Evolutionary conservation across 2,329 filamentous ascomycete genomes (phyloP), one percentile per base, ranked within the genome.

Genomic region (Xylariaceae sp.): DNA sequence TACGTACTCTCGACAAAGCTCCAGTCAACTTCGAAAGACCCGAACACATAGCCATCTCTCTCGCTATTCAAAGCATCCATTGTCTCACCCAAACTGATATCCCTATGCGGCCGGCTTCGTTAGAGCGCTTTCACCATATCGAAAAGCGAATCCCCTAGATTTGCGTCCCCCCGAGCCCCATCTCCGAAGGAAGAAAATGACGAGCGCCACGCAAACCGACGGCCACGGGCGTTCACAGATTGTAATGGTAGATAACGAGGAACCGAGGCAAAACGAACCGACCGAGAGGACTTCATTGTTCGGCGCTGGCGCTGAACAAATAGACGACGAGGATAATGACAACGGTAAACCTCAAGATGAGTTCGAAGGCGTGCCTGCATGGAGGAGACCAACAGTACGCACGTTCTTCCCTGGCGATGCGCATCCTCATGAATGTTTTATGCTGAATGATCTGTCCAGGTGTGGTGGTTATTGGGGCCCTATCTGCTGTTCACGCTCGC

Each of bases 401-500:
- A n/a, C n/a, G 23, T 23, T 2, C 2, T 16, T n/a, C 32, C 4
- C 14, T 14, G 14, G 27, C 37, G 36, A 11, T 12, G 29, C 22
- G 4, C 38, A 3, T 33, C 34, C 33, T 12, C 11, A 23, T 23
- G 29, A 20, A n/a, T 20, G 20, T 17, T 20, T 16, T 6, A 36
- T 39, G 42, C 63, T 67, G 54, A 67, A 50, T 40, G 48, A 45
- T 29, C 22, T 12, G 12, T 25, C n/a, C 49, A 88, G 87, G 80
- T 94, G 42, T 88, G 76, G 66, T 97, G 90, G 88, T 74, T 97
- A 4, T 66, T 97, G 6, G 80, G 79, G 0, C 87, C 90, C 1
- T 93, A 91, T 66, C 75, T 86, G 45, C 67, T 95, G 36, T 92
- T 89, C 62, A 88, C 89, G 0, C 72, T 94, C 43, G 90, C 91